Conservation (phyloP, 2,329 filamentous ascomycete genomes). For the Mollisia scopiformis region DNA sequence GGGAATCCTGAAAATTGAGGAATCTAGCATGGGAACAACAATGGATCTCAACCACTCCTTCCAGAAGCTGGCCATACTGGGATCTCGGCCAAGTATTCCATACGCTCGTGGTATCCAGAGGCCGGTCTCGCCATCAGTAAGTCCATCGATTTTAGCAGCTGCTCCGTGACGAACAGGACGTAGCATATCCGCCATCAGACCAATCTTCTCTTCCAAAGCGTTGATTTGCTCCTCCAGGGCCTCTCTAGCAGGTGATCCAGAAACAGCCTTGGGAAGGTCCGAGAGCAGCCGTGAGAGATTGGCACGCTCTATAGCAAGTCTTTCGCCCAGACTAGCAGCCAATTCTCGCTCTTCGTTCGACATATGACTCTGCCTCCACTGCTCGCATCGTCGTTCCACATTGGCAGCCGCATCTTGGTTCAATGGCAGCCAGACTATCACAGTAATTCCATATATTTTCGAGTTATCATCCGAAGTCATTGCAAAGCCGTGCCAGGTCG, state of each 20-base stretch:
- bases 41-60: conserved; percentile 97
- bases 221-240: conserved; percentile 92
- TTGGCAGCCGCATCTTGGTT: conserved; percentile 81
- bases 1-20: conserved; percentile 79
- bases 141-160: conserved; percentile 93
- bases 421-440: conserved; percentile 91
- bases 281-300: conserved; percentile 88
- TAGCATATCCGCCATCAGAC: conserved; percentile 93
- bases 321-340: conserved; percentile 86
- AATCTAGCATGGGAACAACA: conserved; percentile 94
- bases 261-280: conserved; percentile 77
- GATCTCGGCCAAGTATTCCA: conserved; percentile 86
- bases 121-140: conserved; percentile 93
- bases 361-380: conserved; percentile 85
- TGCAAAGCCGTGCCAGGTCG: conserved; percentile 98
- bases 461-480: conserved; percentile 95
- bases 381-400: conserved; percentile 80
- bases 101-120: conserved; percentile 96
- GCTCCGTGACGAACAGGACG: conserved; percentile 91
- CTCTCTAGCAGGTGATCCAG: conserved; percentile 81
- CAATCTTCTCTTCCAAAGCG: conserved; percentile 94
- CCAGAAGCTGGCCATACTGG: conserved; percentile 87
- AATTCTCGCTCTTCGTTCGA: conserved; percentile 89
- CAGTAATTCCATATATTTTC: conserved; percentile 87
- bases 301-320: conserved; percentile 84